Base-by-base conservation (phyloP, 768 basidiomycete genomes). In the Pleurotus tuber-regium region DNA sequence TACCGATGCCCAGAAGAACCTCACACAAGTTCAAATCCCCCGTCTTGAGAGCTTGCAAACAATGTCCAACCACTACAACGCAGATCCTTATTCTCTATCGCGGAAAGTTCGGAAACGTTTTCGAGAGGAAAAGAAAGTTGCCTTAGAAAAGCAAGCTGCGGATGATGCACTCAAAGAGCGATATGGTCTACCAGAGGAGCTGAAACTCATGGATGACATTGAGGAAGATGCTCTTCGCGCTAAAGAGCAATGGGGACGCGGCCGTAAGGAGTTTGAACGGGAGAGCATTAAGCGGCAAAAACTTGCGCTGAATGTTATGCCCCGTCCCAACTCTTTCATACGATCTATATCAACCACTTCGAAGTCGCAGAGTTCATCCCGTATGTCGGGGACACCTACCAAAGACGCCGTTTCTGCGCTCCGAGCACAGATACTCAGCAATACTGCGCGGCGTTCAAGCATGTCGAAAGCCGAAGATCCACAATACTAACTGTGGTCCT, bases 71-170 rank as follows among this genome's bases (percentile, higher is more conserved):
- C 84, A 82, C 31, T 84, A 83, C 60, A 89, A 90, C 58, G 67
- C 82, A 2, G 97, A 99, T 69, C 97, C 97, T 0, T 98, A 96
- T 60, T 55, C 78, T 1, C 80, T 92, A 14, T 95, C 92, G 2
- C 63, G 71, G 11, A 83, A 83, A 58, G 77, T 86, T 1, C 82
- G 97, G 35, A 87, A 87, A 60, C 79, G 80, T 16, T 97, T 98
- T 63, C 83, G 97, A 3, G 82, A 84, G 54, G 88, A 89, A 55
- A 99, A 98, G 73, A 90, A 87, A 69, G 66, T 87, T 0, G 84
- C 89, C 42, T 73, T 83, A 59, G 79, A 76, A 50, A 87, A 87
- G 57, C 76, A 81, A 56, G 74, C 73, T 18, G 77, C 76, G 10
- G 95, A 98, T 59, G 85, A 90, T 41, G 69, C 65, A 7, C 69